These are phyloP conservation scores for Fusarium chuoi DNA, from an alignment of 2,329 filamentous ascomycete species.

Conservation along the genomic window DNA sequence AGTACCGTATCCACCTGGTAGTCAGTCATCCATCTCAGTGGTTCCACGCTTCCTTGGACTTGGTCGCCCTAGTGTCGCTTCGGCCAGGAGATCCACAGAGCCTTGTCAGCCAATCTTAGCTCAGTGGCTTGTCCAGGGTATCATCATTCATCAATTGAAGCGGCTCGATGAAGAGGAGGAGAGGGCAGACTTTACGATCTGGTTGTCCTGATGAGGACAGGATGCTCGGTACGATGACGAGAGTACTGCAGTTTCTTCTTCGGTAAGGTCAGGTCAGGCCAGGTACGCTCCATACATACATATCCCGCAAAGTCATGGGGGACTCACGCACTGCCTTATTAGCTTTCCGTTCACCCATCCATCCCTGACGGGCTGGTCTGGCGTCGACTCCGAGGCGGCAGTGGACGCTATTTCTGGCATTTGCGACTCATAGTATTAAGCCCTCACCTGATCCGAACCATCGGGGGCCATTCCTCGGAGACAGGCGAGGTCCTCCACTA, in stretches of 20 bases:
- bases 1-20: neutral
- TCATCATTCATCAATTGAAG: conserved; percentile 13
- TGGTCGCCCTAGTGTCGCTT: conserved; percentile 28
- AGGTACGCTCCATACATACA: neutral
- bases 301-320: neutral
- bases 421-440: conserved; percentile 30
- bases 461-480: conserved; percentile 34
- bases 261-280: neutral
- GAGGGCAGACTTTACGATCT: conserved; percentile 30
- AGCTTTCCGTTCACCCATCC: conserved; percentile 16
- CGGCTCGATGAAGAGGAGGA: conserved; percentile 29
- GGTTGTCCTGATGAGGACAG: conserved; percentile 16
- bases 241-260: neutral
- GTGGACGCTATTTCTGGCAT: conserved; percentile 44
- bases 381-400: conserved; percentile 38
- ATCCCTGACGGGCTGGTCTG: conserved; percentile 24
- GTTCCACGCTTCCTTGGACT: conserved; percentile 32
- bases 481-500: conserved; percentile 38
- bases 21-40: conserved; percentile 19
- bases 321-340: conserved; percentile 12
- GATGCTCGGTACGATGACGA: conserved; percentile 19
- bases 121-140: conserved; percentile 33
- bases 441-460: conserved; percentile 36
- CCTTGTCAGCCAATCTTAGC: conserved; percentile 22
- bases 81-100: conserved; percentile 24